Evolutionary conservation across 306 rosid species (phyloP).

Genomic region (Inga oerstediana): DNA sequence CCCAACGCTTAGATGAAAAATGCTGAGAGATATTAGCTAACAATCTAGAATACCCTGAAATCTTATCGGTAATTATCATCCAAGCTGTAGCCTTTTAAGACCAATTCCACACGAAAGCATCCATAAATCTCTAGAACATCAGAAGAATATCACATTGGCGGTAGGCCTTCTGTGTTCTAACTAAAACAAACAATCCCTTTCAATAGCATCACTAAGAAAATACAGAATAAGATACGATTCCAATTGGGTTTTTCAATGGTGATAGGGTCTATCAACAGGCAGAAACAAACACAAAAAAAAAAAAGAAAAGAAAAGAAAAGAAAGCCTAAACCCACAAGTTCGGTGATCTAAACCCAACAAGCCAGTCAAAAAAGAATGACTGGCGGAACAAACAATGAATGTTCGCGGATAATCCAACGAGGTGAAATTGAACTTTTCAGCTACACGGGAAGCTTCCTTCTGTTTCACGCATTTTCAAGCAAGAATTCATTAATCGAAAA

Average conservation of each 20-base stretch:
- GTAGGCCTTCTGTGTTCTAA: neutral
- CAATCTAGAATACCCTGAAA: conserved; percentile 26
- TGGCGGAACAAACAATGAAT: conserved; percentile 26
- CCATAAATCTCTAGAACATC: conserved; percentile 2
- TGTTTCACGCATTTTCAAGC: conserved; percentile 15
- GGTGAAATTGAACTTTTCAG: conserved; percentile 20
- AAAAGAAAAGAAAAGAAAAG: neutral
- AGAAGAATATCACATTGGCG: neutral
- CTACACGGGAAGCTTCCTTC: conserved; percentile 12
- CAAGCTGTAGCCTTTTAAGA: conserved; percentile 25
- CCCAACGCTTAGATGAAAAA: conserved; percentile 11
- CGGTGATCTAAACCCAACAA: conserved; percentile 39
- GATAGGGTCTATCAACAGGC: neutral
- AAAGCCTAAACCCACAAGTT: conserved; percentile 19
- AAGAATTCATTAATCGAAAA: neutral
- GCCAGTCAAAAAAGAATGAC: conserved; percentile 20
- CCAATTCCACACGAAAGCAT: conserved; percentile 15
- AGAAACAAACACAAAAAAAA: neutral
- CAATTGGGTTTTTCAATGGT: conserved; percentile 15
- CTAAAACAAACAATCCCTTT: conserved; percentile 23
- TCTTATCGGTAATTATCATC: conserved; percentile 22
- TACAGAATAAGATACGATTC: neutral
- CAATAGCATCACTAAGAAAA: neutral
- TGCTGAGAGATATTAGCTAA: conserved; percentile 16
- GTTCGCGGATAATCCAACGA: conserved; percentile 37